Evolutionary conservation across 2,329 filamentous ascomycete species (phyloP), one percentile per base, ranked within the genome.

Genomic region (Teratosphaeria epicoccoides): DNA sequence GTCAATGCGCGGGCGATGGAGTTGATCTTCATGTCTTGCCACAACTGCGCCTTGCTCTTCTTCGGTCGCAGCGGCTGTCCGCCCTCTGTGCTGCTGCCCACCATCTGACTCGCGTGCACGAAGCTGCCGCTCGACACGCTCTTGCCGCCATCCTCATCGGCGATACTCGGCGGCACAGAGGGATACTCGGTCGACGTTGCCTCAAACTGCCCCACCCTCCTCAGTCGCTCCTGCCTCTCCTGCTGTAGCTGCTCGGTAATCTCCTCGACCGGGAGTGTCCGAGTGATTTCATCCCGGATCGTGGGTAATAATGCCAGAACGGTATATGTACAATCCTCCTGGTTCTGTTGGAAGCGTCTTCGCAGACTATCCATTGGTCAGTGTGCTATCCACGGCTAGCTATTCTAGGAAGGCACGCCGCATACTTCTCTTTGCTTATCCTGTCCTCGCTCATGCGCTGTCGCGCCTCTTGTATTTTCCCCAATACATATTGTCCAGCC

Each of bases 271-370:
- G 94, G 88, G 61, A 97, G 81, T 26, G 85, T 83, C 60, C 88
- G 83, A 63, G 96, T 76, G 62, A 98, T 85, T 66, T 94, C 91
- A 59, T 93, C 83, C 23, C 90, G 90, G 6, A 89, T 87, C 28
- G 91, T 95, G 4, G 93, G 93, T 9, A 98, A 79, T 51, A 98
- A 82, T 25, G 91, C 93, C n/a, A 97, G 83, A 44, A 97, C 89
- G 33, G 93, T 98, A 68, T 94, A 96, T 46, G 91, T 96, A 72
- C 93, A 98, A 71, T 98, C 93, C 68, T 95, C 91, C 68, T 98
- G 93, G 70, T 98, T 98, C 71, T 98, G 93, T 70, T 97, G 88
- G 72, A 98, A 98, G 65, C 93, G 87, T 53, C 93, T 86, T 49
- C 90, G 89, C 55, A 98, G 80, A 70, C 91, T 97, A 63, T 47